Base-by-base conservation (phyloP, 78 protist species). In the Emiliania huxleyi region DNA sequence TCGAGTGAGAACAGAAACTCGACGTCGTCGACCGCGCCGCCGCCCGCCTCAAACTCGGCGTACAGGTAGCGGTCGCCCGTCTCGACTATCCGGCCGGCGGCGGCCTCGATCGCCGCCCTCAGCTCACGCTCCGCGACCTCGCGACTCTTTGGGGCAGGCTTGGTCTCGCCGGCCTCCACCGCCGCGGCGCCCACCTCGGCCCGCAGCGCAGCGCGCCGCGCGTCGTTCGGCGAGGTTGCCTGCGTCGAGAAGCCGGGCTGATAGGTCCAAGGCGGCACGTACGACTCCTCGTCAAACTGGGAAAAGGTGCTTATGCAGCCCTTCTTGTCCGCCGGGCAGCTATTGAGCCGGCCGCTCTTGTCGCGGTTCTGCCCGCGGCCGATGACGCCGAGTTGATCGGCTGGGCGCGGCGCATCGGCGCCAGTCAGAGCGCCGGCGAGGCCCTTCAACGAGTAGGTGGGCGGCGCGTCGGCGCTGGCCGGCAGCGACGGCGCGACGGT, bases 251-350 rank as follows among this genome's bases (percentile, higher is more conserved):
- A n/a, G 37, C 44, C 89, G 38, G 56, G 89, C 40, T 0, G 21
- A 56, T 81, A 81, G 15, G 89, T 44, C 56, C 55, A 44, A 0
- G 89, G 89, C 55, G 89, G 89, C 29, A 81, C 56, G 37, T 81
- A 81, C 5, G 56, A 22, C 0, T 5, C 12, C 15, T 42, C 56
- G 40, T 81, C 52, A 6, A 56, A 56, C 25, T 4, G 5, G 23
- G 2, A 35, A 40, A 81, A 81, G 40, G 56, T 8, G 38, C 25
- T 18, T 22, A 81, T 44, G 55, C 89, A 81, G 42, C 46, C 46
- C 26, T 77, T 77, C 46, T 77, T 77, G 48, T 77, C 85, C n/a
- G n/a, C n/a, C n/a, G n/a, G n/a, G 46, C 85, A 77, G 48, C 2
- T 12, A n/a, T 77, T 35, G 29, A 77, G 85, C 33, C 85, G 18